phyloP scores from a whole-genome alignment of 73 alveolate species.

The Paramecium sonneborni region DNA sequence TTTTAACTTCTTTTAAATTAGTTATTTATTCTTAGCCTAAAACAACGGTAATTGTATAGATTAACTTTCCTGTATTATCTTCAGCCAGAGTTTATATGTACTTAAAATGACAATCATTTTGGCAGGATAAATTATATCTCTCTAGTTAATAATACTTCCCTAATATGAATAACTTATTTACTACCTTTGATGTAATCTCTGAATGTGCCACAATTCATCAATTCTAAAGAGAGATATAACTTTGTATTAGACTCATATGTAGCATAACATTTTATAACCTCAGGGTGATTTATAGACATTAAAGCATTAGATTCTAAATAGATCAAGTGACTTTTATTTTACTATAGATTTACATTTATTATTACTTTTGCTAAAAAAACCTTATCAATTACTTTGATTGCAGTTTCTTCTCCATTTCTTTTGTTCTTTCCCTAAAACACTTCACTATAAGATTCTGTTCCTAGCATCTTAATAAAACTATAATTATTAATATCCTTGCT shows the following conservation, averaged over 20 bases:
- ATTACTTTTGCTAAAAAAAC: not conserved
- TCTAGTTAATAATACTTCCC: not conserved
- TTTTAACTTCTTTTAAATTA: not conserved
- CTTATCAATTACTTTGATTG: constrained; percentile 15
- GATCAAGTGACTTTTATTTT: constrained; percentile 1
- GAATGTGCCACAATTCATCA: constrained; percentile 3
- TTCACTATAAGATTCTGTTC: not conserved
- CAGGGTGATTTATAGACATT: constrained; percentile 5
- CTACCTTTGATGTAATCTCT: constrained; percentile 35
- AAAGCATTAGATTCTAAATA: not conserved
- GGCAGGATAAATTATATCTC: not conserved
- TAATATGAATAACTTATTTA: not conserved
- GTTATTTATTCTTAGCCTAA: not conserved
- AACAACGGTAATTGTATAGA: not conserved
- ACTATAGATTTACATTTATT: not conserved
- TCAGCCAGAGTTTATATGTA: not conserved
- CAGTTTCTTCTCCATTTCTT: not conserved
- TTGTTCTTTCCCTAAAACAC: constrained; percentile 13
- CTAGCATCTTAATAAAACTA: constrained; percentile 16
- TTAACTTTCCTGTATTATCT: not conserved
- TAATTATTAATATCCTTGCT: not conserved
- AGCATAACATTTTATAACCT: constrained; percentile 26
- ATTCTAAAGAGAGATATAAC: not conserved
- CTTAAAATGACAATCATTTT: not conserved
- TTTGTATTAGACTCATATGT: constrained; percentile 12